phyloP scores from a whole-genome alignment of 2,329 filamentous ascomycete genomes.

The Emergomyces africanus region DNA sequence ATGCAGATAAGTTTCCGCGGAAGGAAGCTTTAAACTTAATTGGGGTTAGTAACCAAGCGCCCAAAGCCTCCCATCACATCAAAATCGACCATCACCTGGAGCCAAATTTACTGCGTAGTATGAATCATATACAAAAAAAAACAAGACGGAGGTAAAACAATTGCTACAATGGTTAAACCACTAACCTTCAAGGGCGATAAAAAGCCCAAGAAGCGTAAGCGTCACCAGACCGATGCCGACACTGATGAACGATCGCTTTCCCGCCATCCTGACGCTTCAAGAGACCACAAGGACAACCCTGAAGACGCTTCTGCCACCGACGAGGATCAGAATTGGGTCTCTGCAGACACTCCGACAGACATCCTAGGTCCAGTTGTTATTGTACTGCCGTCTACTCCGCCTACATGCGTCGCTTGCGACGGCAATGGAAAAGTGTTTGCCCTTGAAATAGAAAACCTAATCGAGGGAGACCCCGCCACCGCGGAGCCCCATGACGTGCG shows the following conservation, averaged over 20 bases:
- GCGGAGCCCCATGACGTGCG: constrained; percentile 92
- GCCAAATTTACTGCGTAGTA: not conserved
- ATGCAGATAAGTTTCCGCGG: not conserved
- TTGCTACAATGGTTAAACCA: constrained; percentile 52
- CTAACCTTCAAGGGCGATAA: constrained; percentile 96
- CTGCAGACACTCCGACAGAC: constrained; percentile 60
- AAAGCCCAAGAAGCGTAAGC: constrained; percentile 84
- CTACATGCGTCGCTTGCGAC: constrained; percentile 72
- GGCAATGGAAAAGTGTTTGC: constrained; percentile 77
- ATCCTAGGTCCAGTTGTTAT: constrained; percentile 72
- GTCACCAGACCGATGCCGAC: constrained; percentile 42
- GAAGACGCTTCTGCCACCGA: constrained; percentile 30
- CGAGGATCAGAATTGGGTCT: constrained; percentile 82
- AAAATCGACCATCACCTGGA: not conserved
- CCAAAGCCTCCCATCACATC: too few species aligned
- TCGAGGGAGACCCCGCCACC: constrained; percentile 67
- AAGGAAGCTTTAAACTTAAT: not conserved
- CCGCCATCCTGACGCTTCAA: constrained; percentile 22
- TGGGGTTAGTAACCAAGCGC: not conserved
- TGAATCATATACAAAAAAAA: not conserved
- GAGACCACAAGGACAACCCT: constrained; percentile 14
- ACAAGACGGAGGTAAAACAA: not conserved
- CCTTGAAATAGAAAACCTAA: constrained; percentile 69
- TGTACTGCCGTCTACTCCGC: constrained; percentile 61
- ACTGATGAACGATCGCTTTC: constrained; percentile 23